Evolutionary conservation across 257 asterid species (phyloP).

Genomic region (Fraxinus americana): DNA sequence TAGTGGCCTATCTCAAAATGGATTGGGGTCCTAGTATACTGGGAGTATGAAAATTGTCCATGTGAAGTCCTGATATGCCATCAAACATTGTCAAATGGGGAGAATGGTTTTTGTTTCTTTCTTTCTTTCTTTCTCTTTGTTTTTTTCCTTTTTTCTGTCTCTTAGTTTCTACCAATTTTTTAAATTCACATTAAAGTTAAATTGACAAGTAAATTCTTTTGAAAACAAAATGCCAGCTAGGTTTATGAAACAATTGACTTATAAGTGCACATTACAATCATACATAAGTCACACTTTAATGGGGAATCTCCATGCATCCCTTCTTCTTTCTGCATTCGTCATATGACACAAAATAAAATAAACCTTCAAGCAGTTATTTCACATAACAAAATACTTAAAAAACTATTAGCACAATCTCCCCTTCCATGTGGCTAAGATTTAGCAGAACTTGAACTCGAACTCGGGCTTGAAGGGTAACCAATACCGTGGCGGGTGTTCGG

Average conservation of each 20-base stretch:
- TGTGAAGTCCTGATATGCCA: too few species aligned
- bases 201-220: too few species aligned
- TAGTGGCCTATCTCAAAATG: too few species aligned
- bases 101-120: too few species aligned
- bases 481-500: constrained; percentile 76
- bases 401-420: not conserved
- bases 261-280: not conserved
- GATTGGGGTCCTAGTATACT: too few species aligned
- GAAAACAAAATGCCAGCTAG: too few species aligned
- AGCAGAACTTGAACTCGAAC: constrained; percentile 9
- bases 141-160: too few species aligned
- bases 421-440: not conserved
- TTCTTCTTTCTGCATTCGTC: not conserved
- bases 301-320: not conserved
- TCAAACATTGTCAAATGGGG: too few species aligned
- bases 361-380: not conserved
- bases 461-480: constrained; percentile 57
- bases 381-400: not conserved
- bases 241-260: not conserved
- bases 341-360: not conserved
- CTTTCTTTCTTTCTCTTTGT: too few species aligned
- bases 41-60: too few species aligned
- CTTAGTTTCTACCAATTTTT: too few species aligned
- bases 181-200: too few species aligned
- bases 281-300: not conserved